These are phyloP conservation scores for Cornus controversa DNA, from an alignment of 148 eudicot species.

Conservation along the genomic window DNA sequence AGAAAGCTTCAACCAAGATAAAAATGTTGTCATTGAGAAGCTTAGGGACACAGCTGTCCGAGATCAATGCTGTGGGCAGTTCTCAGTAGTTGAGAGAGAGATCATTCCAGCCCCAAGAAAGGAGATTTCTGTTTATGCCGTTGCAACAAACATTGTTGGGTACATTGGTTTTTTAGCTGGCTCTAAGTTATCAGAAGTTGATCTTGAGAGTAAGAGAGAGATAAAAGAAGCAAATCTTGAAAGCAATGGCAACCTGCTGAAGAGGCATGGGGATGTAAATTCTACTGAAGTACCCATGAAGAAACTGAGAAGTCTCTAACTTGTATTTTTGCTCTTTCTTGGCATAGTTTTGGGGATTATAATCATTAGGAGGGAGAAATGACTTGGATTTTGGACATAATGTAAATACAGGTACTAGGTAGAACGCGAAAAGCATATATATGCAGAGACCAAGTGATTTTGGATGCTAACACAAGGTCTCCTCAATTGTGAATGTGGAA, in stretches of 20 bases:
- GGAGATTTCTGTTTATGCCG: constrained; percentile 29
- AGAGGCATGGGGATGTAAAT: constrained; percentile 12
- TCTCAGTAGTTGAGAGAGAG: constrained; percentile 32
- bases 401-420: not conserved
- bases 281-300: constrained; percentile 8
- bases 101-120: constrained; percentile 28
- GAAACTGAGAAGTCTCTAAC: constrained; percentile 18
- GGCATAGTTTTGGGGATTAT: not conserved
- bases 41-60: constrained; percentile 35
- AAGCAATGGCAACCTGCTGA: constrained; percentile 3
- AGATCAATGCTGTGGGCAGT: constrained; percentile 41
- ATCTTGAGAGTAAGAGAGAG: not conserved
- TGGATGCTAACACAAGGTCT: not conserved
- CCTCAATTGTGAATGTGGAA: not conserved
- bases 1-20: constrained; percentile 27
- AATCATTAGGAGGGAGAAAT: not conserved
- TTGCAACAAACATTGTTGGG: constrained; percentile 35
- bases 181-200: constrained; percentile 4
- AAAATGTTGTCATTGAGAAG: constrained; percentile 31
- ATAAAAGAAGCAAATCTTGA: constrained; percentile 1
- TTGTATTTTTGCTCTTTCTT: not conserved
- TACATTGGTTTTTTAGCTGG: constrained; percentile 14
- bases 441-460: not conserved
- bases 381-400: not conserved
- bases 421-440: not conserved